Evolutionary conservation across 352 stramenopile genomes (phyloP).

Genomic region (Halophytophthora batemanensis): DNA sequence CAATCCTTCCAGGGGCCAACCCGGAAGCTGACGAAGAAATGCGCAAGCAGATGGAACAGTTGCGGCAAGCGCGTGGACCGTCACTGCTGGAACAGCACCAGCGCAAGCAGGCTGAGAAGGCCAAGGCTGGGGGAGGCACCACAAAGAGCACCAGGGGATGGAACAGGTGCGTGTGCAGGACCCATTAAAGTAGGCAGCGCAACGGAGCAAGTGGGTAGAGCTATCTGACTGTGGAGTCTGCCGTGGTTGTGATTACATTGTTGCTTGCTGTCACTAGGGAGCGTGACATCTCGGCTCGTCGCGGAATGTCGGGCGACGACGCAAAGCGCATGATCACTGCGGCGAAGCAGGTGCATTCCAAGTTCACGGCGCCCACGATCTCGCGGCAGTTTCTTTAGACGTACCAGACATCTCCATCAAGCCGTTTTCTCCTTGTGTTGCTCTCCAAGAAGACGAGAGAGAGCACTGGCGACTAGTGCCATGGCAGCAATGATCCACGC

Average conservation of each 20-base stretch:
- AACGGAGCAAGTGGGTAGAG: background rate
- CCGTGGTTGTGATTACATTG: too few relatives aligned
- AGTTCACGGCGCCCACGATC: slow-evolving; percentile 83
- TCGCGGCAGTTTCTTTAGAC: slow-evolving; percentile 78
- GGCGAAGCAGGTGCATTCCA: slow-evolving; percentile 79
- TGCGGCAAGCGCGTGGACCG: slow-evolving; percentile 55
- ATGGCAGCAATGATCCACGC: slow-evolving; percentile 15
- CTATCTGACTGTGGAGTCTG: too few relatives aligned
- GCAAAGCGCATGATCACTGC: slow-evolving; percentile 72
- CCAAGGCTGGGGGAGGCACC: slow-evolving; percentile 13
- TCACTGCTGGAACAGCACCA: slow-evolving; percentile 82
- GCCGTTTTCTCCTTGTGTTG: slow-evolving; percentile 14
- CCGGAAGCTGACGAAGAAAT: slow-evolving; percentile 65
- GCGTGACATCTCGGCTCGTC: slow-evolving; percentile 56
- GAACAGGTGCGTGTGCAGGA: slow-evolving; percentile 54
- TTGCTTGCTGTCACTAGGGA: slow-evolving; percentile 35
- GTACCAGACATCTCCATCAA: slow-evolving; percentile 1
- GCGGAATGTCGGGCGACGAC: slow-evolving; percentile 65
- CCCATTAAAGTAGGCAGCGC: too few relatives aligned
- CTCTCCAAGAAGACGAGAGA: slow-evolving; percentile 16
- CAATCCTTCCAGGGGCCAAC: slow-evolving; percentile 64
- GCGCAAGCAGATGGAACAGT: slow-evolving; percentile 61
- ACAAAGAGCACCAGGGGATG: slow-evolving; percentile 31
- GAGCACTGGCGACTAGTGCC: slow-evolving; percentile 10
- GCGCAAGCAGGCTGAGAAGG: slow-evolving; percentile 54